Percentiles rank a stretch among this genome's conserved stretches.
These are phyloP conservation scores for Neospora caninum DNA, from an alignment of 169 alveolate genomes.

Conservation along the genomic window DNA sequence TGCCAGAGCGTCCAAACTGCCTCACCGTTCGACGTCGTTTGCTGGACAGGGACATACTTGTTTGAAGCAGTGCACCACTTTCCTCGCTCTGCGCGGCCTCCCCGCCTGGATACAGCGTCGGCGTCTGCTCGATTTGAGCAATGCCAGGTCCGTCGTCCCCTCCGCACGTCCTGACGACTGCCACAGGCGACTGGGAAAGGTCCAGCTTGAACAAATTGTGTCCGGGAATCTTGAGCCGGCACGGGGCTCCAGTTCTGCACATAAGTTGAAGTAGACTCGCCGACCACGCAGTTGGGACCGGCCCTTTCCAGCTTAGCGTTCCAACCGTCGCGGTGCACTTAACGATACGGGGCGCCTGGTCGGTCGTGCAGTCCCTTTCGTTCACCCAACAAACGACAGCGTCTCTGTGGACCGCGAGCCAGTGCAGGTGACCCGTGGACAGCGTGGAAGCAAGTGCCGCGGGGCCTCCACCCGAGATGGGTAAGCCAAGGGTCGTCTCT, in stretches of 20 bases:
- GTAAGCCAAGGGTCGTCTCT: not conserved
- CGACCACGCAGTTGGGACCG: slow-evolving; percentile 37
- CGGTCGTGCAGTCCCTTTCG: not conserved
- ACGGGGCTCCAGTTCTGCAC: slow-evolving; percentile 36
- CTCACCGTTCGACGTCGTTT: not conserved
- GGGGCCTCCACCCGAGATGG: not conserved
- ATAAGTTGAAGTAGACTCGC: not conserved
- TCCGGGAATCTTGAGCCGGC: slow-evolving; percentile 41
- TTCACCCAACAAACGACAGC: slow-evolving; percentile 19
- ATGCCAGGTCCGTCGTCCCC: slow-evolving; percentile 15
- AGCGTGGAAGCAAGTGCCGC: not conserved
- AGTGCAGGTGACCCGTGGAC: not conserved
- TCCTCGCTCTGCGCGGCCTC: not conserved
- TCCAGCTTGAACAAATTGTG: slow-evolving; percentile 49
- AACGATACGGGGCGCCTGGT: not conserved
- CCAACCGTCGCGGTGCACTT: slow-evolving; percentile 6
- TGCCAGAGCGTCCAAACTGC: not conserved
- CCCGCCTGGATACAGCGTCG: not conserved
- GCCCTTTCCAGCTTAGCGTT: slow-evolving; percentile 18
- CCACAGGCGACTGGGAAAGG: slow-evolving; percentile 40
- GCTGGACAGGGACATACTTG: not conserved
- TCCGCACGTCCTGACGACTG: slow-evolving; percentile 58
- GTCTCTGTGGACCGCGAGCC: slow-evolving; percentile 17
- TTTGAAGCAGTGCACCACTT: not conserved
- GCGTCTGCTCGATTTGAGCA: not conserved